These are phyloP conservation scores for Trichoderma sp. DNA, from an alignment of 2,329 filamentous ascomycete genomes.

Conservation along the genomic window DNA sequence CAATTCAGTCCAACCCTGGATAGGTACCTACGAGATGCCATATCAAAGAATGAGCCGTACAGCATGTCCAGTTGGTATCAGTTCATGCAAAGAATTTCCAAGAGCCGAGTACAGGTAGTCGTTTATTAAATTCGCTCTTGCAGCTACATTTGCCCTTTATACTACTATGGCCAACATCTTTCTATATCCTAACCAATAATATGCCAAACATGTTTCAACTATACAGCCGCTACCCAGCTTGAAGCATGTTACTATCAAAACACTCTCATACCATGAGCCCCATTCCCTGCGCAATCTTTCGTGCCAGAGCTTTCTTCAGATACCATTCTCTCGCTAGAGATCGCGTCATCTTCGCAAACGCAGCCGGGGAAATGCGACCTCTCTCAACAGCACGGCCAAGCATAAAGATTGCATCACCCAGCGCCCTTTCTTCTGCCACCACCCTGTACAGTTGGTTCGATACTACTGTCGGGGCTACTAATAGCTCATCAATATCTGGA, in stretches of 20 bases:
- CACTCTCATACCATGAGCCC: slow-evolving; percentile 46
- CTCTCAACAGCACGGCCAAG: slow-evolving; percentile 71
- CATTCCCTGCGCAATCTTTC: slow-evolving; percentile 76
- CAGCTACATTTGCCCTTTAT: background rate
- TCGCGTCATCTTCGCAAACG: slow-evolving; percentile 76
- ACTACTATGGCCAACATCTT: background rate
- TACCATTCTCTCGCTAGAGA: slow-evolving; percentile 77
- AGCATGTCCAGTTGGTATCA: background rate
- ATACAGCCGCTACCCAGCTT: background rate
- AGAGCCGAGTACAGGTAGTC: background rate
- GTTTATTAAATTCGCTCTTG: background rate
- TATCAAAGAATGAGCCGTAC: background rate
- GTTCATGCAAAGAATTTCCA: background rate
- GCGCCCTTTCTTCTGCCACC: slow-evolving; percentile 82
- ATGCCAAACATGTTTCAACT: background rate
- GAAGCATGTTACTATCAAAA: background rate
- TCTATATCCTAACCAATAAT: background rate
- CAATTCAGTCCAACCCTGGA: background rate
- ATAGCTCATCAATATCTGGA: slow-evolving; percentile 81
- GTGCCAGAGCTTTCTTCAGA: slow-evolving; percentile 75
- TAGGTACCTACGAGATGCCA: no score
- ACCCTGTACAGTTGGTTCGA: slow-evolving; percentile 88
- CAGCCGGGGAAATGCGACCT: slow-evolving; percentile 67
- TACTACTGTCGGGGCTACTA: slow-evolving; percentile 92
- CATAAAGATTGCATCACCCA: slow-evolving; percentile 84